Conservation (phyloP, 2,329 filamentous ascomycete species). For the Fusarium sp. region DNA sequence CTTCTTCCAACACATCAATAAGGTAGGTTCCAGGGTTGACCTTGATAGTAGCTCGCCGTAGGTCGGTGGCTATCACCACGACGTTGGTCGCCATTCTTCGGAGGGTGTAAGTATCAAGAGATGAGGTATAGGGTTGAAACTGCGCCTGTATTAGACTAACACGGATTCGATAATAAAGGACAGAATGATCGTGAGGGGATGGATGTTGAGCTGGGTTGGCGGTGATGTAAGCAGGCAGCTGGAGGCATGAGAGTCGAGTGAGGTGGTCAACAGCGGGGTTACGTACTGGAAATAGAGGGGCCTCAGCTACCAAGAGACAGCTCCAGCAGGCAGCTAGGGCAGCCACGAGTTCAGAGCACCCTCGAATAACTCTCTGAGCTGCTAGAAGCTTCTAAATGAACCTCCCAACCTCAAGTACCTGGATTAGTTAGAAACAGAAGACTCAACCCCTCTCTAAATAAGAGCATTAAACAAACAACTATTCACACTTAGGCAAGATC, state of each 20-base stretch:
- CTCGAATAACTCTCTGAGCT: background rate
- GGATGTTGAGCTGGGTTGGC: constrained; percentile 15
- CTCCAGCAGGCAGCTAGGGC: constrained; percentile 12
- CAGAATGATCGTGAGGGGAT: constrained; percentile 7
- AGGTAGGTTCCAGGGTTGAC: constrained; percentile 83
- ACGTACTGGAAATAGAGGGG: background rate
- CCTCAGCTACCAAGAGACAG: background rate
- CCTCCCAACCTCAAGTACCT: background rate
- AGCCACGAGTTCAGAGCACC: background rate
- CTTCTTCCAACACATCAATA: constrained; percentile 85
- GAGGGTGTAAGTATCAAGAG: background rate
- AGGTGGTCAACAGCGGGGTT: constrained; percentile 21
- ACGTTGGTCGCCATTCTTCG: constrained; percentile 82
- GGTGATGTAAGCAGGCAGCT: constrained; percentile 35
- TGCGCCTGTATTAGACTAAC: background rate
- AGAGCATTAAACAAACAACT: background rate
- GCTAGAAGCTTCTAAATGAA: constrained; percentile 15
- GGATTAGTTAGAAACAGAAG: background rate
- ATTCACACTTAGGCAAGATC: background rate
- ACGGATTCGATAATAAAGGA: background rate
- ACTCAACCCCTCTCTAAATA: background rate
- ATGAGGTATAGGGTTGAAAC: background rate
- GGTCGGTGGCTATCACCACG: constrained; percentile 82
- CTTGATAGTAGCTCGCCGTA: constrained; percentile 81
- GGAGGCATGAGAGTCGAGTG: background rate